Evolutionary conservation across 129 eudicot species (phyloP).

Genomic region (Gnaphalium uliginosum): DNA sequence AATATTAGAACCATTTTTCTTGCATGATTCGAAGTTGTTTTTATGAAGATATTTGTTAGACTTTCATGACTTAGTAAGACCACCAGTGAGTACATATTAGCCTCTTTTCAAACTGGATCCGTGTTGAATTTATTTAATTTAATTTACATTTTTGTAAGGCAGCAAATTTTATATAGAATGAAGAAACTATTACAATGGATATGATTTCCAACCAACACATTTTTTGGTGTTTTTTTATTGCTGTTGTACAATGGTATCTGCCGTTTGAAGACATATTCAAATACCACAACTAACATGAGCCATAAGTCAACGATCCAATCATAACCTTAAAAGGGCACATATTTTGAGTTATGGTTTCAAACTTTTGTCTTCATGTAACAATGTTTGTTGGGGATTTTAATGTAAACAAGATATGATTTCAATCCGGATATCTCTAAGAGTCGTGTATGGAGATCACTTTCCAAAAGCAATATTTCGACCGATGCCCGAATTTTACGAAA

Average conservation of each 20-base stretch:
- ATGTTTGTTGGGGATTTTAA: too few species aligned
- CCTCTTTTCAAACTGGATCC: neutral
- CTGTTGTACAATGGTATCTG: neutral
- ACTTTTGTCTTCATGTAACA: neutral
- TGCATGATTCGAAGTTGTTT: neutral
- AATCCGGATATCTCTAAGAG: too few species aligned
- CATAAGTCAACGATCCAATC: neutral
- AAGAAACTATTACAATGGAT: neutral
- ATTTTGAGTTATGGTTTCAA: neutral
- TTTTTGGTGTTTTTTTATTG: neutral
- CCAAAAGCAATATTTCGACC: too few species aligned
- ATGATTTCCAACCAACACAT: slow-evolving; percentile 2
- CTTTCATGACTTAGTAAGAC: neutral
- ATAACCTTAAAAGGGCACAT: neutral
- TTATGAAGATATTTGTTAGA: neutral
- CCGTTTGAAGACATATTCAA: slow-evolving; percentile 12
- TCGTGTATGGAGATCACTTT: too few species aligned
- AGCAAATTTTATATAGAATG: too few species aligned
- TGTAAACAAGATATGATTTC: too few species aligned
- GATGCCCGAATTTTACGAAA: too few species aligned
- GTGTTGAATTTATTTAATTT: neutral
- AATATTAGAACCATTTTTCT: neutral
- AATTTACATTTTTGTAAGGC: neutral
- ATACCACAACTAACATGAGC: neutral
- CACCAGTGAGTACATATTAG: neutral